These are phyloP conservation scores for Lagenaria siceraria DNA, from an alignment of 306 rosid species.

Conservation along the genomic window DNA sequence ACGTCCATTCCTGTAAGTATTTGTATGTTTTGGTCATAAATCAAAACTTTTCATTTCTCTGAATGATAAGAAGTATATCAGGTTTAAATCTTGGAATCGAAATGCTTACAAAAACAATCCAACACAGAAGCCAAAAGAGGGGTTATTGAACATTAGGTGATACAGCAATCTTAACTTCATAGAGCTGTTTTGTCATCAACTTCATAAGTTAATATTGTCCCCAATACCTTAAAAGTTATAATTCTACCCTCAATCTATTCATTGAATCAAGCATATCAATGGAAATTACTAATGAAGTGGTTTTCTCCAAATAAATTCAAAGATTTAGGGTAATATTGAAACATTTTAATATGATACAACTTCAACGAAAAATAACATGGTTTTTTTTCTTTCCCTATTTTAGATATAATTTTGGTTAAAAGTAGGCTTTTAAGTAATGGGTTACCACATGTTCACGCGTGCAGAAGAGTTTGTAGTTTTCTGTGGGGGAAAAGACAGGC, in stretches of 20 bases:
- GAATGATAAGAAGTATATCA: neutral
- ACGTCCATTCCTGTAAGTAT: slow-evolving; percentile 65
- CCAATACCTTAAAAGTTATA: neutral
- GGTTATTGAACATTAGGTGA: neutral
- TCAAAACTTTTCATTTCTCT: neutral
- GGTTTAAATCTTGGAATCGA: neutral
- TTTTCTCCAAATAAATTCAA: neutral
- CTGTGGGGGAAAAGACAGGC: neutral
- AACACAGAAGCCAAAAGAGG: neutral
- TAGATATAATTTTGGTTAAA: neutral
- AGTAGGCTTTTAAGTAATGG: neutral
- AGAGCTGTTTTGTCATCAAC: no score
- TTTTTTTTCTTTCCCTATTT: neutral
- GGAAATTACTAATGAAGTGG: neutral
- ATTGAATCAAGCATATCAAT: neutral
- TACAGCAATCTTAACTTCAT: neutral
- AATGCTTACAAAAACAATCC: neutral
- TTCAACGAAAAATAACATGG: neutral
- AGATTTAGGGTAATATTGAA: neutral
- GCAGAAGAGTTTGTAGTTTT: neutral
- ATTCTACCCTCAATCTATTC: neutral
- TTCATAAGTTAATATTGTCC: neutral
- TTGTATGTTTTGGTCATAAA: neutral
- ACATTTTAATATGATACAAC: neutral
- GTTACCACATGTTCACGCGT: neutral